Evolutionary conservation across 2,329 filamentous ascomycete genomes (phyloP).

Genomic region (Pseudocercospora eumusae): DNA sequence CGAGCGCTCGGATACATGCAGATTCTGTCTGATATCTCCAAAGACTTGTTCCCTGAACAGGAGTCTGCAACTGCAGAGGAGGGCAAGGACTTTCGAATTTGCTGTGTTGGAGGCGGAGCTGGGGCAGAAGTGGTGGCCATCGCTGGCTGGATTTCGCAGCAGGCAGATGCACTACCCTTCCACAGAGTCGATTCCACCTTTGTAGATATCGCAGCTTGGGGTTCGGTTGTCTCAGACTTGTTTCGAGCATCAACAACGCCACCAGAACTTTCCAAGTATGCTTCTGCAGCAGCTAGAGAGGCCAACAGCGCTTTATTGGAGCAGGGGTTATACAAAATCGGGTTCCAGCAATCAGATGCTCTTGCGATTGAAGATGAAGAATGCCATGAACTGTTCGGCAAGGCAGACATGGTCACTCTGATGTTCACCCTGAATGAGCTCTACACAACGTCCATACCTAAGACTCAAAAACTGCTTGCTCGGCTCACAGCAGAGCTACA

Average conservation of each 20-base stretch:
- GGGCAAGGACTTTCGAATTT: constrained; percentile 41
- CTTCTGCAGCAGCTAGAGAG: constrained; percentile 48
- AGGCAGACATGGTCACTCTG: constrained; percentile 66
- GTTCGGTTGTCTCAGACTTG: constrained; percentile 61
- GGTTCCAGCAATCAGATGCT: constrained; percentile 55
- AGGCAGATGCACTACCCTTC: background rate
- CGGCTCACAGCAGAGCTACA: constrained; percentile 62
- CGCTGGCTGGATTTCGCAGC: constrained; percentile 51
- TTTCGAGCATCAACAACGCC: constrained; percentile 57
- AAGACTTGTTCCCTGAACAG: background rate
- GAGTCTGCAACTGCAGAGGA: background rate
- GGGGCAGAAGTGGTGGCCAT: constrained; percentile 68
- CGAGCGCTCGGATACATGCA: constrained; percentile 78
- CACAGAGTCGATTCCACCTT: constrained; percentile 56
- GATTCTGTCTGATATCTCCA: constrained; percentile 49
- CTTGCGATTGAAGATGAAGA: constrained; percentile 48
- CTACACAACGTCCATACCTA: constrained; percentile 73
- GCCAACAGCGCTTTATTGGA: constrained; percentile 44
- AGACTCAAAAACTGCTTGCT: constrained; percentile 75
- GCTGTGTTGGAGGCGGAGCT: constrained; percentile 65
- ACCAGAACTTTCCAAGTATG: constrained; percentile 50
- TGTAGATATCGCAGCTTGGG: constrained; percentile 85
- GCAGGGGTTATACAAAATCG: constrained; percentile 38
- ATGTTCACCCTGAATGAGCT: constrained; percentile 97
- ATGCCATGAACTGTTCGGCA: constrained; percentile 31